phyloP scores from a whole-genome alignment of 495 filamentous ascomycete species.

The Elaphomyces granulatus region DNA sequence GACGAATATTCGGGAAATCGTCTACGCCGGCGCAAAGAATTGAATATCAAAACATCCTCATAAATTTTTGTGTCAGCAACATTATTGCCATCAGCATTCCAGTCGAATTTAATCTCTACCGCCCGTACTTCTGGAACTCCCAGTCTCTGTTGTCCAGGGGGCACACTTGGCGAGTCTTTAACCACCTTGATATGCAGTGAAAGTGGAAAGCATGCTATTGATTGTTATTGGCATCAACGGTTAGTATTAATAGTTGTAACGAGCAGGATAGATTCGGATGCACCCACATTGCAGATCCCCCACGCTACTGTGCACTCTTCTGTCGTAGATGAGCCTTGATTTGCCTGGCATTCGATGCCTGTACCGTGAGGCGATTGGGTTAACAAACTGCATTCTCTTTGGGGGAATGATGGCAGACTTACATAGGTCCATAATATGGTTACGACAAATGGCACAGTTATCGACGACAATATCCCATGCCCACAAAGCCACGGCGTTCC shows the following conservation, averaged over 20 bases:
- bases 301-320: slow-evolving; percentile 98
- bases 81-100: no score
- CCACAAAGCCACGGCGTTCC: slow-evolving; percentile 98
- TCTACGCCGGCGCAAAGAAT: no score
- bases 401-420: slow-evolving; percentile 20
- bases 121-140: slow-evolving; percentile 99
- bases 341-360: slow-evolving; percentile 99
- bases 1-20: no score
- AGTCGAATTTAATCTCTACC: slow-evolving; percentile 32
- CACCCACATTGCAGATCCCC: slow-evolving; percentile 94
- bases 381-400: no score
- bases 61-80: no score
- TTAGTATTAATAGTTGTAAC: no score
- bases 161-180: slow-evolving; percentile 98
- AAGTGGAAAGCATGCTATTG: slow-evolving; percentile 96
- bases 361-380: slow-evolving; percentile 2
- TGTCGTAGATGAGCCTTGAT: slow-evolving; percentile 91
- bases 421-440: slow-evolving; percentile 99
- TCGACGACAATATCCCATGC: slow-evolving; percentile 99
- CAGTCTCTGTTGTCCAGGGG: slow-evolving; percentile 97
- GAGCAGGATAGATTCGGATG: neutral
- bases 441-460: slow-evolving; percentile 98
- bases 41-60: no score
- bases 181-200: slow-evolving; percentile 98
- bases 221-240: neutral